These are phyloP conservation scores for Catharanthus roseus DNA, from an alignment of 257 asterid species.

Conservation along the genomic window DNA sequence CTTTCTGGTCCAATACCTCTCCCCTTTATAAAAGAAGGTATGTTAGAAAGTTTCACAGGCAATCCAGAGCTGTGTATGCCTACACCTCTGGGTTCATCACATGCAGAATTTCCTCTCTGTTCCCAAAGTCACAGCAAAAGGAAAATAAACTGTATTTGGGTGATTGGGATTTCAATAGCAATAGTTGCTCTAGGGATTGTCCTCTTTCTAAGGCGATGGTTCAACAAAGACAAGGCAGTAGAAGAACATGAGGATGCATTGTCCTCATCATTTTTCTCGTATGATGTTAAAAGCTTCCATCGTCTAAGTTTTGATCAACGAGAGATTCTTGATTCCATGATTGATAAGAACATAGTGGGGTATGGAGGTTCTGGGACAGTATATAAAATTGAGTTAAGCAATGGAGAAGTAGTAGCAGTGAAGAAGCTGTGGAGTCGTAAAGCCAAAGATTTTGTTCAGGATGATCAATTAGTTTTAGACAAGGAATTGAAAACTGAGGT, in stretches of 20 bases:
- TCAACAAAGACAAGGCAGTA: constrained; percentile 28
- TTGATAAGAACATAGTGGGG: constrained; percentile 88
- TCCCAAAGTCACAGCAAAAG: constrained; percentile 27
- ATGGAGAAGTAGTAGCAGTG: constrained; percentile 66
- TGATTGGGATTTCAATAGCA: constrained; percentile 40
- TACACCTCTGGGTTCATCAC: constrained; percentile 18
- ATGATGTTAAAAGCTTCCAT: constrained; percentile 77
- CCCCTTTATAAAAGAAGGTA: constrained; percentile 52
- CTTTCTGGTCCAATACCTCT: constrained; percentile 80
- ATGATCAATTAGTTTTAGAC: constrained; percentile 42
- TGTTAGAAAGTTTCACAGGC: constrained; percentile 64
- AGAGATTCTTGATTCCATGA: constrained; percentile 69
- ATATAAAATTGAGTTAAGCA: constrained; percentile 62
- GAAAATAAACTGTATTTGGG: constrained; percentile 46
- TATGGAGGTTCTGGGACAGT: constrained; percentile 95
- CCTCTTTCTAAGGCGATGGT: constrained; percentile 52
- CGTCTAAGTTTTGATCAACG: constrained; percentile 66
- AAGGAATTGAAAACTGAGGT: constrained; percentile 78
- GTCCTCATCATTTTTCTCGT: constrained; percentile 60
- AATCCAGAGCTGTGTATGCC: constrained; percentile 69
- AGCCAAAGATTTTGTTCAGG: constrained; percentile 35
- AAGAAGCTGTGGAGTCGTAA: constrained; percentile 80
- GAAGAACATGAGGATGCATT: constrained; percentile 41
- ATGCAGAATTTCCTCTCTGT: constrained; percentile 35
- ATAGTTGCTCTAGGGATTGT: constrained; percentile 45